These are phyloP conservation scores for Vaccinium vitisidaea DNA, from an alignment of 148 eudicot genomes.

Conservation along the genomic window DNA sequence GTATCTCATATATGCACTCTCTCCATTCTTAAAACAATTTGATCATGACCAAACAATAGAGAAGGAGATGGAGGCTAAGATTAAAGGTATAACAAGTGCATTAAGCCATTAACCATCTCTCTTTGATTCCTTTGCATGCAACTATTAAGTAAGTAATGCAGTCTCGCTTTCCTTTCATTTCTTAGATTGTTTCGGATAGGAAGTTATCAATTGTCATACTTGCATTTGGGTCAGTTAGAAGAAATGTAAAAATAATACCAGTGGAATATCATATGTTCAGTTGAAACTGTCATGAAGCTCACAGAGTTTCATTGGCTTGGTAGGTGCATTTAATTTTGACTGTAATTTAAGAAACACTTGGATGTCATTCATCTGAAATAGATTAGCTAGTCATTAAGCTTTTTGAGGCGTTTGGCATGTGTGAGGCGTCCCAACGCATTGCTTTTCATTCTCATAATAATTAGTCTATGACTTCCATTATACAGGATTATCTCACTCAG, in stretches of 20 bases:
- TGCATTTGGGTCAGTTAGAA: not conserved
- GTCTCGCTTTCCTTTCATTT: not conserved
- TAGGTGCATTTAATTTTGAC: not conserved
- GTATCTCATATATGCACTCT: slow-evolving; percentile 35
- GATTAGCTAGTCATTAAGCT: not conserved
- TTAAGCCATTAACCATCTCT: not conserved
- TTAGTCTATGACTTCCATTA: not conserved
- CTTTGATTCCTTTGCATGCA: not conserved
- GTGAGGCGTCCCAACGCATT: not conserved
- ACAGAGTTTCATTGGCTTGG: not conserved
- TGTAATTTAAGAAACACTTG: not conserved
- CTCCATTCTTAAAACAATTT: slow-evolving; percentile 51
- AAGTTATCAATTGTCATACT: not conserved
- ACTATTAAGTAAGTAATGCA: not conserved
- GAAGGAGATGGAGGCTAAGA: slow-evolving; percentile 56
- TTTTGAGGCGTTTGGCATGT: not conserved
- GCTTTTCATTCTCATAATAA: slow-evolving; percentile 4
- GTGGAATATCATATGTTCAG: not conserved
- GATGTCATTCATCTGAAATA: too few species aligned
- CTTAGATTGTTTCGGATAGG: not conserved
- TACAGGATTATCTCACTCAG: slow-evolving; percentile 28
- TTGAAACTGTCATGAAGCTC: not conserved
- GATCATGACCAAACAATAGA: slow-evolving; percentile 54
- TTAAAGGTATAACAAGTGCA: slow-evolving; percentile 42
- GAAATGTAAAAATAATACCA: not conserved